A percentile compares a stretch with the other conserved stretches of the same genome.
Evolutionary conservation across 2,329 filamentous ascomycete genomes (phyloP).

Genomic region (Anthostomella pinea): DNA sequence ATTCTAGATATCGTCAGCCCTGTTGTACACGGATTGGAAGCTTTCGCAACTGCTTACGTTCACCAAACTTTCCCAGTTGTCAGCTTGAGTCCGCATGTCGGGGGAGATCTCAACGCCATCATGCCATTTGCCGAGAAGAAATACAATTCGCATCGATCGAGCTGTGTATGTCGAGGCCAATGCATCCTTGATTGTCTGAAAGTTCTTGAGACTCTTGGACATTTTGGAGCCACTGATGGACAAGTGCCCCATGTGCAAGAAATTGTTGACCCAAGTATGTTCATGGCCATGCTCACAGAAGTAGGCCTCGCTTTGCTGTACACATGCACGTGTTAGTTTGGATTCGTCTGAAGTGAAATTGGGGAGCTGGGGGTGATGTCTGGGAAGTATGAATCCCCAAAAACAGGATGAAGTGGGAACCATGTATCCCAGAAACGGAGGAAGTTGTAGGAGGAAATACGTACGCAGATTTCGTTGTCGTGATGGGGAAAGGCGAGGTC

Average conservation of each 20-base stretch:
- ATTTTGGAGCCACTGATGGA: constrained; percentile 90
- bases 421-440: too few relatives aligned
- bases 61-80: constrained; percentile 76
- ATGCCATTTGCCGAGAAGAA: constrained; percentile 85
- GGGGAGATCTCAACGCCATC: constrained; percentile 88
- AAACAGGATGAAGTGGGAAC: too few relatives aligned
- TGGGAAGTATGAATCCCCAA: too few relatives aligned
- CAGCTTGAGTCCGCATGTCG: constrained; percentile 71
- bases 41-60: constrained; percentile 52
- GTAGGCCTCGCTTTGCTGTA: constrained; percentile 74
- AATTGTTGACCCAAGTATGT: constrained; percentile 90
- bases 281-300: constrained; percentile 51
- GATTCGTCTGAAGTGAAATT: too few relatives aligned
- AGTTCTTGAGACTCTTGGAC: constrained; percentile 95
- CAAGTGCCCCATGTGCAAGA: constrained; percentile 91
- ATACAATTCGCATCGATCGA: constrained; percentile 77
- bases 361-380: too few relatives aligned
- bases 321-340: too few relatives aligned
- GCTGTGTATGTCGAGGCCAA: constrained; percentile 69
- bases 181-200: constrained; percentile 87
- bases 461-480: constrained; percentile 82
- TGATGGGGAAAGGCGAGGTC: constrained; percentile 91
- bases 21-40: too few relatives aligned
- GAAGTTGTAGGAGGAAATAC: too few relatives aligned
- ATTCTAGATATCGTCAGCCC: constrained; percentile 41